These are phyloP conservation scores for Russula abietina DNA, from an alignment of 768 basidiomycete species.

Conservation along the genomic window DNA sequence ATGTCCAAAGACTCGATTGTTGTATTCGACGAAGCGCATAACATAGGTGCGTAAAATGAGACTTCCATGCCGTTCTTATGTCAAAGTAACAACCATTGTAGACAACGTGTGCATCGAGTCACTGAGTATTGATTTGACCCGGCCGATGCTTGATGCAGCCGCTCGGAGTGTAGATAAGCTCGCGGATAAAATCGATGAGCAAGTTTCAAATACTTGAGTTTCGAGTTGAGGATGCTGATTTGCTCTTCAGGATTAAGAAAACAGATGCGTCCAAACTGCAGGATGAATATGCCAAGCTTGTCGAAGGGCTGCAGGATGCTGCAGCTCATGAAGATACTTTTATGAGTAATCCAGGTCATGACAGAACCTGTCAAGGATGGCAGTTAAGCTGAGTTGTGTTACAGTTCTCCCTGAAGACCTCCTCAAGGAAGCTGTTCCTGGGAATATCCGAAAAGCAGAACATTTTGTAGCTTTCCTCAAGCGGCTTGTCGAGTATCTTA, in stretches of 20 bases:
- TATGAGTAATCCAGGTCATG: conserved; percentile 81
- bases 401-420: conserved; percentile 90
- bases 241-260: conserved; percentile 67
- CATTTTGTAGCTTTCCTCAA: conserved; percentile 98
- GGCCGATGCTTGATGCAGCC: conserved; percentile 96
- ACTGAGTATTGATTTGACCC: conserved; percentile 90
- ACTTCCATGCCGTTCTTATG: neutral
- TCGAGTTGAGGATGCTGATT: conserved; percentile 2
- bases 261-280: conserved; percentile 92
- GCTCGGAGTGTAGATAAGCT: conserved; percentile 80
- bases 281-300: conserved; percentile 92
- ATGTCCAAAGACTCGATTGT: conserved; percentile 97
- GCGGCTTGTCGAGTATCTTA: conserved; percentile 97
- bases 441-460: conserved; percentile 97
- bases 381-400: conserved; percentile 6
- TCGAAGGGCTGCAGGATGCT: conserved; percentile 86
- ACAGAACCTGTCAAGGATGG: conserved; percentile 2
- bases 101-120: conserved; percentile 99
- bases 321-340: conserved; percentile 71
- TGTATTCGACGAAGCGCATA: conserved; percentile 99
- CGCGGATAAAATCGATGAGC: conserved; percentile 94
- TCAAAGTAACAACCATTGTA: conserved; percentile 27
- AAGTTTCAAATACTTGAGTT: conserved; percentile 29
- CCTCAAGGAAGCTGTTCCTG: conserved; percentile 90
- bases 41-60: conserved; percentile 69